Base-by-base conservation (phyloP, 148 eudicot species). In the Heliosperma pusillum region DNA sequence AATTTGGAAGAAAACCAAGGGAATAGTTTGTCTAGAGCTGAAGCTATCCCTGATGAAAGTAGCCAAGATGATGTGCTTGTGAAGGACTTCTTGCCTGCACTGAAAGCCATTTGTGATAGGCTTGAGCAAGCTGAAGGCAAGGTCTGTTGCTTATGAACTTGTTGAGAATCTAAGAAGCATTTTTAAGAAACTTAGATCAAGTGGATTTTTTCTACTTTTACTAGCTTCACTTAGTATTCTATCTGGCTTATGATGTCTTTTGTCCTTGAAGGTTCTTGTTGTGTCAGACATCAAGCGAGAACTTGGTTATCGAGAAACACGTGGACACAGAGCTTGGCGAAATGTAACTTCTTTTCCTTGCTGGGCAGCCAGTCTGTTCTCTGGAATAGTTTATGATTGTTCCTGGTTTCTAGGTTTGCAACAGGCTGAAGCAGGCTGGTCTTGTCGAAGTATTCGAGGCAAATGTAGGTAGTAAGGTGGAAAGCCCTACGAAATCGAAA, bases 271-370 rank as follows among this genome's bases (percentile, higher is more conserved):
- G 98, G 97, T 90, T 87, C 90, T 89, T 80, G 90, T 90, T 68
- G 97, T 88, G 70, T 80, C 89, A 50, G 97, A 95, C 83, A 84
- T 95, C 56, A 95, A 95, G 81, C 80, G 72, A 75, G 94, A 87
- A 75, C 94, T 95, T 83, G 99, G 94, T 72, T 95, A 95, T 83
- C 89, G 85, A 71, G 78, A 77, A 73, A 69, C 80, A 5, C 7
- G 69, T 72, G 99, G 99, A 70, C 97, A 95, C 70, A 81, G 91
- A 83, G 85, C 88, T 82, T 95, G 99, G 99, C 88, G 97, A 90
- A 88, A 89, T 87, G 99, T 95, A 87, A 82, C 68, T 40, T 53
- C 66, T 76, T 56, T 6, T 44, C 13, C 13, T 22, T 59, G 24
- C 69, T 56, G 19, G 36, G 29, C 42, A 50, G 20, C 16, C 66